These are phyloP conservation scores for Apiosordaria backusii DNA, from an alignment of 495 filamentous ascomycete species.

Conservation along the genomic window DNA sequence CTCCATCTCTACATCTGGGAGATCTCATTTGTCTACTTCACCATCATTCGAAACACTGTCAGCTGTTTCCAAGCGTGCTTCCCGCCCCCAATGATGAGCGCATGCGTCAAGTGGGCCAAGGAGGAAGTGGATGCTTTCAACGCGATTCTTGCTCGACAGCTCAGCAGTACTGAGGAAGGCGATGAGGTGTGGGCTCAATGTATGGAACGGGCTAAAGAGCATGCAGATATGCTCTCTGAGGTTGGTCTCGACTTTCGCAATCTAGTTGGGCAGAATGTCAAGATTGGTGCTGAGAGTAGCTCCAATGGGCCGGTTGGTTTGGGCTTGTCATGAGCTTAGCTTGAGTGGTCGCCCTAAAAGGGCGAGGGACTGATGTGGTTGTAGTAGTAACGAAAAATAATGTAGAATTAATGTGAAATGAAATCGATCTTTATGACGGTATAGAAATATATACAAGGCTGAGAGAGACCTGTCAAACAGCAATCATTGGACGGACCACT, in stretches of 20 bases:
- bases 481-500: neutral
- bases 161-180: slow-evolving; percentile 71
- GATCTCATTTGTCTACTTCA: slow-evolving; percentile 95
- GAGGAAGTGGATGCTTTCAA: slow-evolving; percentile 90
- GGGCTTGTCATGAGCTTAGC: slow-evolving; percentile 33
- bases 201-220: slow-evolving; percentile 73
- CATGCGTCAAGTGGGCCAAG: slow-evolving; percentile 94
- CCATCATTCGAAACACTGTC: slow-evolving; percentile 85
- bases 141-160: slow-evolving; percentile 69
- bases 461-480: neutral
- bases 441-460: slow-evolving; percentile 2
- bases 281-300: slow-evolving; percentile 12
- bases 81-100: slow-evolving; percentile 77
- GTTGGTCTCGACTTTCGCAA: slow-evolving; percentile 89
- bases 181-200: slow-evolving; percentile 75
- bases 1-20: slow-evolving; percentile 90
- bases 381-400: neutral
- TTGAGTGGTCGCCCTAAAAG: slow-evolving; percentile 4
- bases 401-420: slow-evolving; percentile 1
- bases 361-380: neutral
- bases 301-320: slow-evolving; percentile 38
- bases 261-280: slow-evolving; percentile 51
- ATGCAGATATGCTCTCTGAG: slow-evolving; percentile 74
- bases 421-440: neutral
- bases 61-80: slow-evolving; percentile 87